These are phyloP conservation scores for Cetradonia linearis DNA, from an alignment of 495 filamentous ascomycete genomes.

Conservation along the genomic window DNA sequence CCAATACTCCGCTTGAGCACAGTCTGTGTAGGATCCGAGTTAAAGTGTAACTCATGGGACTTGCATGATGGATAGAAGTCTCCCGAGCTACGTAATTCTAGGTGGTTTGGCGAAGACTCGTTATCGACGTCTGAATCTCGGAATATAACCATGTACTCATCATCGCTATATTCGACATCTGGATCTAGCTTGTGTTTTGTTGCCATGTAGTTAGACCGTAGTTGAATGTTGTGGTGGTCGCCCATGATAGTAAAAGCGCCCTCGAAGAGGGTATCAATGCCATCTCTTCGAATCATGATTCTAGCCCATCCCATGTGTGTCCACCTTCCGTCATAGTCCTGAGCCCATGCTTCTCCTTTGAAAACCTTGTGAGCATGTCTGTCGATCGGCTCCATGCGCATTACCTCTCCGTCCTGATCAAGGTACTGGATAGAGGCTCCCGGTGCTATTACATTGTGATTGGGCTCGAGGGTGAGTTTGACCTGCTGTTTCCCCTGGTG, in stretches of 20 bases:
- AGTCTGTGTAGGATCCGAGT: constrained; percentile 54
- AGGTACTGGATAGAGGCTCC: constrained; percentile 67
- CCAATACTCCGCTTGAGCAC: constrained; percentile 43
- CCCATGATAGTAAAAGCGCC: constrained; percentile 73
- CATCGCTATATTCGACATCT: constrained; percentile 44
- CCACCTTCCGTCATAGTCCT: constrained; percentile 56
- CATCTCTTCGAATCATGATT: constrained; percentile 67
- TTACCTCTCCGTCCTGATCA: constrained; percentile 54
- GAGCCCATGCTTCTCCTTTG: constrained; percentile 67
- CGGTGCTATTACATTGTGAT: constrained; percentile 76
- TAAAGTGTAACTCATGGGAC: constrained; percentile 62
- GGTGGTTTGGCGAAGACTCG: constrained; percentile 29
- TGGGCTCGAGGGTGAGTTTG: constrained; percentile 77
- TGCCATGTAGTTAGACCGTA: constrained; percentile 59
- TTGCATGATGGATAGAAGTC: constrained; percentile 40
- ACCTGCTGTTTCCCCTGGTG: constrained; percentile 57
- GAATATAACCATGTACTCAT: constrained; percentile 84
- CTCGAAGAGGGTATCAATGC: constrained; percentile 71
- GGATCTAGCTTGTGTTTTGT: constrained; percentile 70
- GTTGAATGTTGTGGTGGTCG: constrained; percentile 82
- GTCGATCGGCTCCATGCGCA: constrained; percentile 51
- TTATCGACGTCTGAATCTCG: constrained; percentile 73
- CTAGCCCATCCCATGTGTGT: constrained; percentile 77
- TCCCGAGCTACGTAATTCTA: constrained; percentile 44
- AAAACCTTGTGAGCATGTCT: constrained; percentile 70